These are phyloP conservation scores for Beauveria asiatica DNA, from an alignment of 2,329 filamentous ascomycete species.

Conservation along the genomic window DNA sequence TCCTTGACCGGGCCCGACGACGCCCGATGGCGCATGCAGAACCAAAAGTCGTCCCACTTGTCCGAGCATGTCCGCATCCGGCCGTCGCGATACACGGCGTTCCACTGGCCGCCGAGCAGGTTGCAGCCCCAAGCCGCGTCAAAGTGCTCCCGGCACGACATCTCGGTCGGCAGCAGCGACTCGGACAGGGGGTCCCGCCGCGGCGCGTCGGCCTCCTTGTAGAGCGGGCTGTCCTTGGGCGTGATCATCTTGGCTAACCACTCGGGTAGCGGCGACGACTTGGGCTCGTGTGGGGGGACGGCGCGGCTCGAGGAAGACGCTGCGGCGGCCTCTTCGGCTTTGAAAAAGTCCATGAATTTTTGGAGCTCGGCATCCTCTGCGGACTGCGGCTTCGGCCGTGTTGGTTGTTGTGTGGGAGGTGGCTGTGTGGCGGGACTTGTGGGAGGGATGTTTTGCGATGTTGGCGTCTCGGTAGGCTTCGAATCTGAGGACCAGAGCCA, in stretches of 20 bases:
- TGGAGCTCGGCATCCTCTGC: constrained; percentile 33
- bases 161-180: constrained; percentile 65
- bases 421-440: constrained; percentile 14
- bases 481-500: constrained; percentile 48
- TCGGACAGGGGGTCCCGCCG: constrained; percentile 46
- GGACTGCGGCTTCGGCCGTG: constrained; percentile 30
- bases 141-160: constrained; percentile 87
- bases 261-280: constrained; percentile 7
- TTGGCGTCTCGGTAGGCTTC: constrained; percentile 17
- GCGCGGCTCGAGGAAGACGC: constrained; percentile 15
- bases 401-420: constrained; percentile 16
- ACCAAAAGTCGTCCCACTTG: constrained; percentile 92
- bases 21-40: constrained; percentile 81
- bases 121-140: constrained; percentile 93
- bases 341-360: constrained; percentile 43
- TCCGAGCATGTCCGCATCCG: constrained; percentile 67
- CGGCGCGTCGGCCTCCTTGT: constrained; percentile 18
- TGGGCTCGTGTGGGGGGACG: constrained; percentile 16
- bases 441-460: constrained; percentile 17
- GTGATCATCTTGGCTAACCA: constrained; percentile 7
- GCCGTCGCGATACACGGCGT: constrained; percentile 83
- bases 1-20: constrained; percentile 52
- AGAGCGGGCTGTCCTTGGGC: constrained; percentile 4
- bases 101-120: constrained; percentile 83
- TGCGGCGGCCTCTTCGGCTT: constrained; percentile 21